Percentiles rank a stretch among this genome's conserved stretches.
Evolutionary conservation across 2,329 filamentous ascomycete species (phyloP).

Genomic region (Fusarium cicatricum): DNA sequence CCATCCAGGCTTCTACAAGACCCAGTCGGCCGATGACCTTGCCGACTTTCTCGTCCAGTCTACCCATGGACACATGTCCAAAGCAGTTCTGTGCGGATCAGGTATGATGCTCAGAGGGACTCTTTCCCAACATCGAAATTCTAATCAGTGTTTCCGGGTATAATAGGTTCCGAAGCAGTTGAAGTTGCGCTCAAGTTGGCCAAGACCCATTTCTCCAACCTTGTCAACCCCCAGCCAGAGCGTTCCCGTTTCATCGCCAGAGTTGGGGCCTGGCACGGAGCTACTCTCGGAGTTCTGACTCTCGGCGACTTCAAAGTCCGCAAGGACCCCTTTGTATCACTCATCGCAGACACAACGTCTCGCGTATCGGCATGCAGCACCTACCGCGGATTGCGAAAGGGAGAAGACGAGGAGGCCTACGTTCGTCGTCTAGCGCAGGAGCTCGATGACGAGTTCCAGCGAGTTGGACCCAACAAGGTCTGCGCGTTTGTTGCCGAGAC

Average conservation of each 20-base stretch:
- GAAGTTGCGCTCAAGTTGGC: slow-evolving; percentile 35
- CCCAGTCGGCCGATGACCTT: slow-evolving; percentile 27
- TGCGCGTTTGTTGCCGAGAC: slow-evolving; percentile 61
- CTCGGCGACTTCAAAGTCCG: slow-evolving; percentile 34
- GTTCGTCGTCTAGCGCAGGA: slow-evolving; percentile 52
- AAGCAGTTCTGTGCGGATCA: slow-evolving; percentile 33
- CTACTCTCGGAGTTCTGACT: slow-evolving; percentile 28
- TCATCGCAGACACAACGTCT: slow-evolving; percentile 32
- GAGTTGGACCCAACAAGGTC: slow-evolving; percentile 55
- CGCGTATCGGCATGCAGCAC: slow-evolving; percentile 20
- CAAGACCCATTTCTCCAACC: slow-evolving; percentile 29
- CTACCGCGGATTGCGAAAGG: slow-evolving; percentile 33
- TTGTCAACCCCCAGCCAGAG: slow-evolving; percentile 27
- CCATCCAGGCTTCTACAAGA: slow-evolving; percentile 36
- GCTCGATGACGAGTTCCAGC: slow-evolving; percentile 56
- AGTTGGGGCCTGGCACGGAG: slow-evolving; percentile 30
- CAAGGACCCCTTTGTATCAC: slow-evolving; percentile 29
- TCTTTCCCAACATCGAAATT: rapidly evolving
- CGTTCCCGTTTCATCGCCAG: slow-evolving; percentile 31
- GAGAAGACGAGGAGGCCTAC: slow-evolving; percentile 52
- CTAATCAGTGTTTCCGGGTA: background rate
- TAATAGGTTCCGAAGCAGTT: slow-evolving; percentile 31
- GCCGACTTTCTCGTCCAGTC: slow-evolving; percentile 34
- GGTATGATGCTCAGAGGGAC: background rate
- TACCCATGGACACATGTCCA: slow-evolving; percentile 30